phyloP scores from a whole-genome alignment of 2,329 filamentous ascomycete species.

The Bipolaris zeicola region DNA sequence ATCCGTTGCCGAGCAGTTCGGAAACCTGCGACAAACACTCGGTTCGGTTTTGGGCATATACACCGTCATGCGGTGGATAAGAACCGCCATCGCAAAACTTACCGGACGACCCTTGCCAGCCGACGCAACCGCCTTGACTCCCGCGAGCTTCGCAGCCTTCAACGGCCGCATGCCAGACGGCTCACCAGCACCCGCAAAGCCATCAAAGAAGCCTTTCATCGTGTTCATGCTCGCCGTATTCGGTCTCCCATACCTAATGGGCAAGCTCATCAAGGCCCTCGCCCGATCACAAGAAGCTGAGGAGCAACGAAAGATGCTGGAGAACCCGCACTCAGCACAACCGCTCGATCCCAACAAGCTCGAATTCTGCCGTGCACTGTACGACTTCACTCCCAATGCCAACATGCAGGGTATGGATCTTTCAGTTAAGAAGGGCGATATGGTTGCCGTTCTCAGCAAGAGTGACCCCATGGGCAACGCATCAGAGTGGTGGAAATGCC shows the following conservation, averaged over 20 bases:
- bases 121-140: constrained; percentile 84
- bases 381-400: constrained; percentile 87
- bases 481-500: constrained; percentile 96
- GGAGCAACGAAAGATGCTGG: constrained; percentile 65
- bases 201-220: constrained; percentile 92
- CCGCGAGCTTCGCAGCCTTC: constrained; percentile 88
- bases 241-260: constrained; percentile 94
- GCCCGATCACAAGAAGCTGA: constrained; percentile 86
- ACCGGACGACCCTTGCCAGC: constrained; percentile 90
- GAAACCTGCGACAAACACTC: constrained; percentile 88
- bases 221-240: constrained; percentile 96
- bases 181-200: constrained; percentile 67
- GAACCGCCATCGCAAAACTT: constrained; percentile 87
- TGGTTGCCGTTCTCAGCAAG: constrained; percentile 92
- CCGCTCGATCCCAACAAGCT: constrained; percentile 85
- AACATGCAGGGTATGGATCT: constrained; percentile 78
- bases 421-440: constrained; percentile 89
- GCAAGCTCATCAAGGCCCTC: constrained; percentile 87
- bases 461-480: constrained; percentile 88
- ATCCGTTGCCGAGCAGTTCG: constrained; percentile 95
- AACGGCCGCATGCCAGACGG: constrained; percentile 74
- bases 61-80: constrained; percentile 92
- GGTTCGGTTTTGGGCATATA: constrained; percentile 95
- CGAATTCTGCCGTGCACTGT: constrained; percentile 93
- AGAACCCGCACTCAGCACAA: constrained; percentile 53